Percentiles rank a stretch among this genome's conserved stretches.
phyloP scores from a whole-genome alignment of 2,329 filamentous ascomycete species.

The Chaetomium globosum region DNA sequence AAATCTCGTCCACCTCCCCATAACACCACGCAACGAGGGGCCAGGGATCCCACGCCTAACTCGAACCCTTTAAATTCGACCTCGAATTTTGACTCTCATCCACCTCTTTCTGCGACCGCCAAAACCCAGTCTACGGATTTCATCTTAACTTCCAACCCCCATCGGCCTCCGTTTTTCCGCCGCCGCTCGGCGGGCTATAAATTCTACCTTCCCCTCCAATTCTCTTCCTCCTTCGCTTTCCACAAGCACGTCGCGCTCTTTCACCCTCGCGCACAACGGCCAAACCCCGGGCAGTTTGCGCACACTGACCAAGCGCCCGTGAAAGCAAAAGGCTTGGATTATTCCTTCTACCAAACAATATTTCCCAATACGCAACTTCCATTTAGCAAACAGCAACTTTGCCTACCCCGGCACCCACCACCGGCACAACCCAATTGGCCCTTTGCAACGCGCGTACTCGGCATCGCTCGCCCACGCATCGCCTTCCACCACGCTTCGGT shows the following conservation, averaged over 20 bases:
- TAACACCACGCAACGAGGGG: not conserved
- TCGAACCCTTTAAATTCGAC: not conserved
- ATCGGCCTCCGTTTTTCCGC: not conserved
- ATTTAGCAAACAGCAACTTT: conserved; percentile 49
- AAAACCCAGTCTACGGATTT: not conserved
- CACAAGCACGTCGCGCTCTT: not conserved
- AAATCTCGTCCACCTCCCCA: not conserved
- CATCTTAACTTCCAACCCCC: not conserved
- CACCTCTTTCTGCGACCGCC: not conserved
- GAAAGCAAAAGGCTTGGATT: conserved; percentile 49
- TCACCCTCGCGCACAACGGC: conserved; percentile 4
- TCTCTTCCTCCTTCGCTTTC: not conserved
- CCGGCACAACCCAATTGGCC: conserved; percentile 36
- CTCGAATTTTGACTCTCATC: not conserved
- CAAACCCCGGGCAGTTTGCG: not conserved
- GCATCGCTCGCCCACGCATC: conserved; percentile 40
- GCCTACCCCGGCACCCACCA: conserved; percentile 47
- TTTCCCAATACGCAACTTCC: conserved; percentile 51
- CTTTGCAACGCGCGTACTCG: conserved; percentile 44
- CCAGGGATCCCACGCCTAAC: not conserved
- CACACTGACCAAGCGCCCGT: conserved; percentile 35
- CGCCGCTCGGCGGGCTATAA: not conserved
- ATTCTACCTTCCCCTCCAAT: not conserved
- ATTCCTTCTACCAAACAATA: conserved; percentile 49
- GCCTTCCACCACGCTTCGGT: conserved; percentile 27